These are phyloP conservation scores for Podila horticola DNA, from an alignment of 192 early-diverging fungal species.

Conservation along the genomic window DNA sequence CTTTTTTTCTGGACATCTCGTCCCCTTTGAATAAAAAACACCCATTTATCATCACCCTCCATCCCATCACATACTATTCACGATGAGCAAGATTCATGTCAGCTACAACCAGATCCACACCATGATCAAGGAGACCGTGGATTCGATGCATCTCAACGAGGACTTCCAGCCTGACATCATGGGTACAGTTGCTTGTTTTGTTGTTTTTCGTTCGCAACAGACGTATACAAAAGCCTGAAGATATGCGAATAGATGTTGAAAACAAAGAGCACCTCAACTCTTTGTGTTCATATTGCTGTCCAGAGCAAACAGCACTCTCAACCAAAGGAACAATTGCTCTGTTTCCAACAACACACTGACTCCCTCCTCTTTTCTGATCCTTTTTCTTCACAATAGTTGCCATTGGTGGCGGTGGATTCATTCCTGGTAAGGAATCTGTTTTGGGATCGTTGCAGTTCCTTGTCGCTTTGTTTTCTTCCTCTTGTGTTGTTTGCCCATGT, in stretches of 20 bases:
- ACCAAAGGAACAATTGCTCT: no score
- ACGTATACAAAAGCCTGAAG: no score
- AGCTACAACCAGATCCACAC: conserved; percentile 61
- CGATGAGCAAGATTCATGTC: conserved; percentile 67
- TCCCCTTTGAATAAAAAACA: conserved; percentile 1
- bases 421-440: conserved; percentile 65
- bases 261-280: no score
- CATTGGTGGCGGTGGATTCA: conserved; percentile 83
- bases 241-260: no score
- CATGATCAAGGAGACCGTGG: conserved; percentile 65
- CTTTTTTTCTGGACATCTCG: conserved; percentile 3
- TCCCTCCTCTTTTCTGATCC: not conserved
- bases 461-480: not conserved
- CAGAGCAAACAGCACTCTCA: no score
- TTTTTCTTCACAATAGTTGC: conserved; percentile 60
- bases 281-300: no score
- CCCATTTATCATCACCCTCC: conserved; percentile 1
- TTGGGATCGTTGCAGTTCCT: not conserved
- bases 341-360: not conserved
- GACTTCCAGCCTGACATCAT: conserved; percentile 76
- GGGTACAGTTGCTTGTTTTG: conserved; percentile 13
- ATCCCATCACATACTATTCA: conserved; percentile 15
- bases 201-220: not conserved
- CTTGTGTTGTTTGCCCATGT: not conserved
- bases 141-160: conserved; percentile 64